Evolutionary conservation across 306 rosid species (phyloP).

Genomic region (Astragalus glycyphyllos): DNA sequence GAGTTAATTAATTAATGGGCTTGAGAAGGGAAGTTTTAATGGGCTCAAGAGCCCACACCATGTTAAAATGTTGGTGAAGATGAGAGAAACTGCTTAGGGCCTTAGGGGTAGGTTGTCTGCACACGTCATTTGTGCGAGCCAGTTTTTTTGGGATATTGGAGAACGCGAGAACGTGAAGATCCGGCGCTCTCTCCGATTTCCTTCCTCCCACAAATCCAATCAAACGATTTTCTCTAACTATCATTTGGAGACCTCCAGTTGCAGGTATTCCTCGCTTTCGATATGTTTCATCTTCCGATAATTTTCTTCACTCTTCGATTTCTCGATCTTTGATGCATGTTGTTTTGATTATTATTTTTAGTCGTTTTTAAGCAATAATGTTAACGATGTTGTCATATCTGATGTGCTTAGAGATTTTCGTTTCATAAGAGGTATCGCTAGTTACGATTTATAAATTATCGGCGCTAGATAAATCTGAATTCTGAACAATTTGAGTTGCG

Average conservation of each 20-base stretch:
- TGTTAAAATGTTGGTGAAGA: too few species aligned
- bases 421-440: not conserved
- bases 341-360: not conserved
- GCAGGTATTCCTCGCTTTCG: constrained; percentile 42
- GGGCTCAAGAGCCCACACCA: too few species aligned
- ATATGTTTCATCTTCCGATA: not conserved
- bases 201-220: constrained; percentile 1
- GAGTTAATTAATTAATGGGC: too few species aligned
- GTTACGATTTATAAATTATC: constrained; percentile 35
- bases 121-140: constrained; percentile 39
- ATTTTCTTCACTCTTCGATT: not conserved
- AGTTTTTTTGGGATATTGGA: constrained; percentile 37
- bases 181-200: constrained; percentile 34
- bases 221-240: not conserved
- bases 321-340: constrained; percentile 10
- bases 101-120: constrained; percentile 39
- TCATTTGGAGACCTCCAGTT: not conserved
- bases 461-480: too few species aligned
- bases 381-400: too few species aligned
- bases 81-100: too few species aligned
- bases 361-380: too few species aligned
- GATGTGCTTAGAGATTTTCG: too few species aligned
- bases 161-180: constrained; percentile 51
- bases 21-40: too few species aligned
- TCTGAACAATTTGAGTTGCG: too few species aligned